Evolutionary conservation across 805 yeast genomes (phyloP), one percentile per base, ranked within the genome.

Genomic region (Yamadazyma nakazawae): DNA sequence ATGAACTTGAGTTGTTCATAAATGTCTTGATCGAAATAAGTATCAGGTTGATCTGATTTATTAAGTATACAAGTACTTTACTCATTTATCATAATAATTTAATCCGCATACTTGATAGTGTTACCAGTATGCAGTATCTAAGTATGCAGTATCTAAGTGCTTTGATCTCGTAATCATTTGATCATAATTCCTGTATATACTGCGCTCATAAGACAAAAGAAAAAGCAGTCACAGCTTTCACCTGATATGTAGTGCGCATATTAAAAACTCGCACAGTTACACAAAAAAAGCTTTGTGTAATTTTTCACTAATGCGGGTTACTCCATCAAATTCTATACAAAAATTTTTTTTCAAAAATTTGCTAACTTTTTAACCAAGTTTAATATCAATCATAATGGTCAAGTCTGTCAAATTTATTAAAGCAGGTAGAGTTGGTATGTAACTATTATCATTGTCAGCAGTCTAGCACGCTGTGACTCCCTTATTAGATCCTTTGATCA

Each of bases 361-460:
- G 46, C 44, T 34, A 44, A 41, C 46, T 42, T 47, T 42, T 37
- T 46, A 28, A 42, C 34, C 36, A 35, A 47, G 46, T 42, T 37
- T 34, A 32, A 44, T 42, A 43, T 40, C 61, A 60, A 61, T 45
- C 42, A 74, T 71, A 79, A 91, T 90, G 97, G 96, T 96, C 81
- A 94, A 94, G 81, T 92, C 94, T 86, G 85, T 94, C 24, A 21
- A 21, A 21, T 28, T 28, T 28, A 28, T 28, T 80, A 94, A 92
- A 83, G 88, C 98, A 76, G 97, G 97, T 84, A 90, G 87, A 87
- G 98, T 92, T 85, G 97, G 92, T 85, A 84, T 75, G 94, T 84
- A 79, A 34, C 5, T 34, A 28, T 13, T 28, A 28, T 28, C 32
- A 28, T 28, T 28, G 12, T 28, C n/a, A 28, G 32, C 32, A 28